phyloP scores from a whole-genome alignment of 768 basidiomycete genomes.

The Tubosaeta sp. region DNA sequence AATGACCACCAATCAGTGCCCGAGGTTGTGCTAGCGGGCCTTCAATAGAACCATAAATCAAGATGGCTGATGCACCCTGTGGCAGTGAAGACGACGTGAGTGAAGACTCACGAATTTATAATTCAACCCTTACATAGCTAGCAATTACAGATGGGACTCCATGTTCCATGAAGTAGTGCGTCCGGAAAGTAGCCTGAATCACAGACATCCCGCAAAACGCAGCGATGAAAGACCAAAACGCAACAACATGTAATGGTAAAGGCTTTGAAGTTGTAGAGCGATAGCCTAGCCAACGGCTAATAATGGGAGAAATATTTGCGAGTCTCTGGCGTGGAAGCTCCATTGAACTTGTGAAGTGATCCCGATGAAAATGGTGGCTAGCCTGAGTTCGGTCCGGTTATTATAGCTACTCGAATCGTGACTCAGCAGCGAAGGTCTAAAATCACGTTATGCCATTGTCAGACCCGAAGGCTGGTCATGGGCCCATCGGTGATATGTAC shows the following conservation, averaged over 20 bases:
- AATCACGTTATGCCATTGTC: no score
- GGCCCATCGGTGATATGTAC: no score
- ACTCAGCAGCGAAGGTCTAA: no score
- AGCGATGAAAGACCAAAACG: slow-evolving; percentile 47
- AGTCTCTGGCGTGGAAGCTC: background rate
- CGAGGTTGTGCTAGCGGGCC: slow-evolving; percentile 52
- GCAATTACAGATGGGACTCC: slow-evolving; percentile 33
- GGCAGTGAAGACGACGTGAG: background rate
- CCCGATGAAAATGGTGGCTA: background rate
- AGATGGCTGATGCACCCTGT: slow-evolving; percentile 53
- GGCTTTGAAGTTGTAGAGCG: slow-evolving; percentile 7
- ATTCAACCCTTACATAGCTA: slow-evolving; percentile 17
- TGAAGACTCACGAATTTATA: background rate
- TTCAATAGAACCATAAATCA: slow-evolving; percentile 52
- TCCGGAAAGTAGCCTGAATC: slow-evolving; percentile 48
- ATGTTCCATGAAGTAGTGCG: slow-evolving; percentile 43
- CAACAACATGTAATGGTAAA: background rate
- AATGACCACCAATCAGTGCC: slow-evolving; percentile 43
- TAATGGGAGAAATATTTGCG: background rate
- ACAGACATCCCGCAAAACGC: slow-evolving; percentile 47
- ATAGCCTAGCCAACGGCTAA: slow-evolving; percentile 15
- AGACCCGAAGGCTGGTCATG: no score
- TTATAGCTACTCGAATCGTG: no score
- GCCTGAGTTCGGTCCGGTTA: background rate
- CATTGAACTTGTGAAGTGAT: slow-evolving; percentile 1